Evolutionary conservation across 176 grass and related monocot species (phyloP).

Genomic region (Microstegium vimineum): DNA sequence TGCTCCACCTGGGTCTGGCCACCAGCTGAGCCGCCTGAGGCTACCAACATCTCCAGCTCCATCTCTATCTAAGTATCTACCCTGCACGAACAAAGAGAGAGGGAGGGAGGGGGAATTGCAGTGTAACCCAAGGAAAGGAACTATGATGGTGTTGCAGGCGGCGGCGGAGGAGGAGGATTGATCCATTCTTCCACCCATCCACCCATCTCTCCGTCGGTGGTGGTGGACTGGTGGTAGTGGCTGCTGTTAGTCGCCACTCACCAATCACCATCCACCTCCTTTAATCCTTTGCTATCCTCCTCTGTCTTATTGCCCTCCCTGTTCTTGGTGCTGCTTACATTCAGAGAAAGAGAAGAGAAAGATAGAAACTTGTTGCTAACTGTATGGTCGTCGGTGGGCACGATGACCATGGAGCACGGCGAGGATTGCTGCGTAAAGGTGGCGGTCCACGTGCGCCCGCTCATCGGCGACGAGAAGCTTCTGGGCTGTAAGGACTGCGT

Average conservation of each 20-base stretch:
- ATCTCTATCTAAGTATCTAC: constrained; percentile 3
- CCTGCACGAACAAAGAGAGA: not conserved
- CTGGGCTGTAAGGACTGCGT: constrained; percentile 97
- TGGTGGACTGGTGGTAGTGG: constrained; percentile 5
- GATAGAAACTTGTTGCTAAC: not conserved
- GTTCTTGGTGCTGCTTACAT: constrained; percentile 11
- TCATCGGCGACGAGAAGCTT: constrained; percentile 96
- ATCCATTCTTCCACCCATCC: constrained; percentile 10
- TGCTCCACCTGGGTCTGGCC: not conserved
- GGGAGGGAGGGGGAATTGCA: constrained; percentile 29
- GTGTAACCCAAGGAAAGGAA: constrained; percentile 92
- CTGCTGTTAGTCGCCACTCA: constrained; percentile 36
- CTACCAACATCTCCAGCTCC: constrained; percentile 30
- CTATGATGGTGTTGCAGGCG: constrained; percentile 48
- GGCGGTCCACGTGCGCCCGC: constrained; percentile 88
- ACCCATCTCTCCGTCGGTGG: not conserved
- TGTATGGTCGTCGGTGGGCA: constrained; percentile 41
- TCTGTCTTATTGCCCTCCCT: constrained; percentile 20
- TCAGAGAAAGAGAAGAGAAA: not conserved
- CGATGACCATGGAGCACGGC: constrained; percentile 88
- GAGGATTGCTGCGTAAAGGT: constrained; percentile 99
- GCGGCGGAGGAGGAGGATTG: not conserved
- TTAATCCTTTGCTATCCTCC: constrained; percentile 35
- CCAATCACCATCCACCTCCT: constrained; percentile 27
- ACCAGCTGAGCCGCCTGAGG: not conserved